Percentiles rank a stretch among this genome's conserved stretches.
Conservation (phyloP, 2,329 filamentous ascomycete genomes). For the Calonectria montana region DNA sequence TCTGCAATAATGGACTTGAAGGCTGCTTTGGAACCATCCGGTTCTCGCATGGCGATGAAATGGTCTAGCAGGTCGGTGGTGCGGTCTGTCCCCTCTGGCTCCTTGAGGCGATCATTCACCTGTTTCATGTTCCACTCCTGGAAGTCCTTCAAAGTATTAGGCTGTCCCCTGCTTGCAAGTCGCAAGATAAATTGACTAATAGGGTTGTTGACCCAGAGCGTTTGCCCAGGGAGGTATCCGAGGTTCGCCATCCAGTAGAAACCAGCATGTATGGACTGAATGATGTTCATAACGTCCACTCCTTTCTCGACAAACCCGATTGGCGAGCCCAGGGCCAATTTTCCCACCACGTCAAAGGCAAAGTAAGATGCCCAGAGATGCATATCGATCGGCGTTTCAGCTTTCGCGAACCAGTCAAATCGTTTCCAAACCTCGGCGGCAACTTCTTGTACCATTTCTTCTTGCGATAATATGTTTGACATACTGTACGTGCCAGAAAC, state of each 20-base stretch:
- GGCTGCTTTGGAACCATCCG: neutral
- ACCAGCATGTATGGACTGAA: neutral
- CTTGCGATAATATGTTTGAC: neutral
- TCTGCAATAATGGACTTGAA: neutral
- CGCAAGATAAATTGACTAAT: neutral
- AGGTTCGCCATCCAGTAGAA: neutral
- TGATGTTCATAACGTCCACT: neutral
- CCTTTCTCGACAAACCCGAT: neutral
- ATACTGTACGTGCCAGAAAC: neutral
- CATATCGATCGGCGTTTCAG: neutral
- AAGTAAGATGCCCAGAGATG: neutral
- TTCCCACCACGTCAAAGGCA: neutral
- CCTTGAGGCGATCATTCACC: neutral
- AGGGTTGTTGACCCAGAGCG: neutral
- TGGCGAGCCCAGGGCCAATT: neutral
- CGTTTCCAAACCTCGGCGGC: neutral
- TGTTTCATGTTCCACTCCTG: neutral
- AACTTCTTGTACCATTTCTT: neutral
- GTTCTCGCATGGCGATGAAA: neutral
- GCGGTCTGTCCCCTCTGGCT: neutral
- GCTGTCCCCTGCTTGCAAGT: neutral
- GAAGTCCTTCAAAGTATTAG: too few relatives aligned
- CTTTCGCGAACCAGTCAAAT: neutral
- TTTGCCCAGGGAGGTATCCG: neutral
- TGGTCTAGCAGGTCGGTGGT: neutral